Conservation (phyloP, 805 yeast species). For the Yarrowia phangngaensis region DNA sequence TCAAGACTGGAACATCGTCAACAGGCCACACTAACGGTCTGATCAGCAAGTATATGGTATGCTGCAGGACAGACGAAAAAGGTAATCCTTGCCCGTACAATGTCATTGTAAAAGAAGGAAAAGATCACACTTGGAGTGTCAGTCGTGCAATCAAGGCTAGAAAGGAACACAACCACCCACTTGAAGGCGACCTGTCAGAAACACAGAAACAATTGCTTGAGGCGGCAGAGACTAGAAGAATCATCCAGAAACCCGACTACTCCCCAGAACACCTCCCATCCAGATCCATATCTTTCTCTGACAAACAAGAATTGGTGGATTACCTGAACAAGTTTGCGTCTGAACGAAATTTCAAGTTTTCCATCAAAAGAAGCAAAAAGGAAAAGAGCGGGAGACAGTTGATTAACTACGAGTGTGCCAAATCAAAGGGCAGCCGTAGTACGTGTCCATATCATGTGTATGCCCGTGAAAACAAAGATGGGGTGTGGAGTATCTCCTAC, state of each 20-base stretch:
- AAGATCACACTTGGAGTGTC: conserved; percentile 1
- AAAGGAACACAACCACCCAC: neutral
- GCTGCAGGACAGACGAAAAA: neutral
- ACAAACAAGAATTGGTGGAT: neutral
- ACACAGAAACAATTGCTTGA: conserved; percentile 1
- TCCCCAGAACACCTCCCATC: conserved; percentile 5
- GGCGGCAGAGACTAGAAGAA: conserved; percentile 7
- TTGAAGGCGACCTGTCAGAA: neutral
- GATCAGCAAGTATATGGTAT: conserved; percentile 14
- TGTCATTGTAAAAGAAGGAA: conserved; percentile 8
- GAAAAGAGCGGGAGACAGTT: neutral
- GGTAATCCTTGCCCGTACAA: conserved; percentile 6
- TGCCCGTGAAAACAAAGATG: conserved; percentile 11
- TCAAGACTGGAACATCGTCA: conserved; percentile 9
- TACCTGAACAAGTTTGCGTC: neutral
- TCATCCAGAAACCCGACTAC: conserved; percentile 10
- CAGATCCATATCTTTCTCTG: neutral
- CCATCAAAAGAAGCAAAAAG: conserved; percentile 7
- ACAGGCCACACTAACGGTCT: conserved; percentile 5
- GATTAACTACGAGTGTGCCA: conserved; percentile 1
- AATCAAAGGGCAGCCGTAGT: neutral
- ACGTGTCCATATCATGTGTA: conserved; percentile 13
- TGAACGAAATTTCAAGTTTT: conserved; percentile 3
- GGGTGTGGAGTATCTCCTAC: conserved; percentile 2
- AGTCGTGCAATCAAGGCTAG: conserved; percentile 5